Base-by-base conservation (phyloP, 164 flowering plant species). In the Berberis vulgaris region DNA sequence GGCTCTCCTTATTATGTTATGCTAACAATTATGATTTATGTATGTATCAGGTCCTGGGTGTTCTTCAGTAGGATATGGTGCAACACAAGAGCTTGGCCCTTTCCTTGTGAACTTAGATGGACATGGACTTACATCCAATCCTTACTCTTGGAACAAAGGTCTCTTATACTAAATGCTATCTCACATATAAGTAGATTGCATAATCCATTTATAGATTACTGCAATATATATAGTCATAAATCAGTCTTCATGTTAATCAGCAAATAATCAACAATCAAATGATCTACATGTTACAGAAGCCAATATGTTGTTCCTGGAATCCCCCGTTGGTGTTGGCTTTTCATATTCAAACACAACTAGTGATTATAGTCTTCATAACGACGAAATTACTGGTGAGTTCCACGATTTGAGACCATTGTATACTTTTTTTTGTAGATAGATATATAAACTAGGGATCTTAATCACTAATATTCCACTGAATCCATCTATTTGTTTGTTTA, bases 21-120 rank as follows among this genome's bases (percentile, higher is more conserved):
- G 26, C 26, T 26, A 26, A 26, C 26, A 26, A 26, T 26, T 26
- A 26, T 26, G 26, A 26, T 26, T 26, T 26, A 26, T 26, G 26
- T 6, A 10, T 50, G 10, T 78, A 78, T 59, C 80, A 93, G 98
- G 98, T 74, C 98, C 98, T 54, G 98, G 98, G 59, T 93, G 98
- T 76, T 93, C 98, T 60, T 93, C 98, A 66, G 96, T 93, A 70
- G 98, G 98, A 65, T 90, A 86, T 81, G 98, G 98, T 69, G 98
- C 97, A 72, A 88, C 96, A 49, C 92, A 88, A 73, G 98, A 93
- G 75, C 87, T 90, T 74, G 98, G 98, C 59, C 98, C 98, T 65
- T 88, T 93, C 69, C 53, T 90, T 59, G 86, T 93, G 64, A 87
- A 86, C 73, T 73, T 66, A 41, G 67, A 76, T 61, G 88, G 84